These are phyloP conservation scores for Ustilago curta DNA, from an alignment of 1,284 basidiomycete species.

Conservation along the genomic window DNA sequence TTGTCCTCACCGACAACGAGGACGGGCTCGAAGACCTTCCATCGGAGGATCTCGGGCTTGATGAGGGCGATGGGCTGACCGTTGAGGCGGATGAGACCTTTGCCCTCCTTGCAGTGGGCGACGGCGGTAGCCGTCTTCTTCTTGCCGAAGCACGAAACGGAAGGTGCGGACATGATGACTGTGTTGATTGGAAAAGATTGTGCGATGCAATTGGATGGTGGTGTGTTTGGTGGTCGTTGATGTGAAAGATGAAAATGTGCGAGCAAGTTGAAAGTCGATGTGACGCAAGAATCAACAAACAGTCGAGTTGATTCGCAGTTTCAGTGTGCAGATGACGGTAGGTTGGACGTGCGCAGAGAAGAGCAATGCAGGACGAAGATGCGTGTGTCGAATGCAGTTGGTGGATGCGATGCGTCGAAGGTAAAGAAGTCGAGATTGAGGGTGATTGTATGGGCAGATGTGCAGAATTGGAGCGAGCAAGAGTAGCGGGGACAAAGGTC, in stretches of 20 bases:
- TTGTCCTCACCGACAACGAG: constrained; percentile 69
- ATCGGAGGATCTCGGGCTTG: constrained; percentile 87
- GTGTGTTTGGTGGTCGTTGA: constrained; percentile 5
- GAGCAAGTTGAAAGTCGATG: background rate
- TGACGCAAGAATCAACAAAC: background rate
- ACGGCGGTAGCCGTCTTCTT: constrained; percentile 70
- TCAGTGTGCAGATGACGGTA: constrained; percentile 1
- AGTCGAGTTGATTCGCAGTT: background rate
- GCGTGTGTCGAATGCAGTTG: constrained; percentile 9
- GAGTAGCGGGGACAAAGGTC: constrained; percentile 21
- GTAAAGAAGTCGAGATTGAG: background rate
- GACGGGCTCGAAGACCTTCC: constrained; percentile 92
- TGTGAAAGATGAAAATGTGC: constrained; percentile 4
- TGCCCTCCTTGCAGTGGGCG: constrained; percentile 78
- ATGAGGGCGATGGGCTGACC: constrained; percentile 95
- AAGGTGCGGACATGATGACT: constrained; percentile 63
- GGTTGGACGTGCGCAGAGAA: background rate
- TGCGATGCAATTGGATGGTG: background rate
- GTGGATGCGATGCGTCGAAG: constrained; percentile 14
- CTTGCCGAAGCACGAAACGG: constrained; percentile 71
- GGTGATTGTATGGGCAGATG: background rate
- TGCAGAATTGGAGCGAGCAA: background rate
- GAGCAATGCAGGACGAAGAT: constrained; percentile 5
- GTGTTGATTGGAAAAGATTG: constrained; percentile 12
- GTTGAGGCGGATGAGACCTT: constrained; percentile 96